Percentiles rank a stretch among this genome's conserved stretches.
phyloP scores from a whole-genome alignment of 2,329 filamentous ascomycete species.

The Periglandula ipomoeae region DNA sequence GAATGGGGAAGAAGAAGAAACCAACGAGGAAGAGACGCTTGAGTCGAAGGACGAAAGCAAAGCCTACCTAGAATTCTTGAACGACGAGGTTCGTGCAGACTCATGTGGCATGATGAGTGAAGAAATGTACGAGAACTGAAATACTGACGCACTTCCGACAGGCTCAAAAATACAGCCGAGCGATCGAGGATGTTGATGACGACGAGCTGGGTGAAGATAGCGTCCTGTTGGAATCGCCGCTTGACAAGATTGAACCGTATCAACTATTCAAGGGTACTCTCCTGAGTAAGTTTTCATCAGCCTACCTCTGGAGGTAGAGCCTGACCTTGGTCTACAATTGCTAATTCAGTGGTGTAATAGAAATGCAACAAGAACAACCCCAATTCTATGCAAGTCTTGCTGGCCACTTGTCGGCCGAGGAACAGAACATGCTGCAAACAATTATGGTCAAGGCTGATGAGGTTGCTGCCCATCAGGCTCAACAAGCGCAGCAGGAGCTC shows the following conservation, averaged over 20 bases:
- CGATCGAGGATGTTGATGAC: slow-evolving; percentile 61
- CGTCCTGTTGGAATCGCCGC: slow-evolving; percentile 81
- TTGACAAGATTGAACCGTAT: slow-evolving; percentile 95
- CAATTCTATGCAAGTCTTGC: slow-evolving; percentile 78
- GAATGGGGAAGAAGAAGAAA: slow-evolving; percentile 66
- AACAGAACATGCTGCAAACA: slow-evolving; percentile 70
- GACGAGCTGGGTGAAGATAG: slow-evolving; percentile 91
- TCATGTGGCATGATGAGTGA: not conserved
- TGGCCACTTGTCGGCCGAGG: slow-evolving; percentile 66
- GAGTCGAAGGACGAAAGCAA: slow-evolving; percentile 84
- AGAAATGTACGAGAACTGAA: not conserved
- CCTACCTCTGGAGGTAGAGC: not conserved
- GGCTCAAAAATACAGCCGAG: slow-evolving; percentile 75
- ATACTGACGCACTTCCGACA: slow-evolving; percentile 21
- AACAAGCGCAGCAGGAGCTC: slow-evolving; percentile 17
- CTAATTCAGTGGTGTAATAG: slow-evolving; percentile 32
- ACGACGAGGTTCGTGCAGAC: slow-evolving; percentile 61
- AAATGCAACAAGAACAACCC: slow-evolving; percentile 82
- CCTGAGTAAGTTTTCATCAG: slow-evolving; percentile 54
- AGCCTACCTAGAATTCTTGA: slow-evolving; percentile 91
- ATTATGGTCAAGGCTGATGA: slow-evolving; percentile 58
- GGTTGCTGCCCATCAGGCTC: slow-evolving; percentile 22
- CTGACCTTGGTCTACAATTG: not conserved
- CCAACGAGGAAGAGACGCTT: slow-evolving; percentile 51
- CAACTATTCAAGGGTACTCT: slow-evolving; percentile 76